Conservation (phyloP, 352 stramenopile genomes). For the Globisporangium recalcitrans region DNA sequence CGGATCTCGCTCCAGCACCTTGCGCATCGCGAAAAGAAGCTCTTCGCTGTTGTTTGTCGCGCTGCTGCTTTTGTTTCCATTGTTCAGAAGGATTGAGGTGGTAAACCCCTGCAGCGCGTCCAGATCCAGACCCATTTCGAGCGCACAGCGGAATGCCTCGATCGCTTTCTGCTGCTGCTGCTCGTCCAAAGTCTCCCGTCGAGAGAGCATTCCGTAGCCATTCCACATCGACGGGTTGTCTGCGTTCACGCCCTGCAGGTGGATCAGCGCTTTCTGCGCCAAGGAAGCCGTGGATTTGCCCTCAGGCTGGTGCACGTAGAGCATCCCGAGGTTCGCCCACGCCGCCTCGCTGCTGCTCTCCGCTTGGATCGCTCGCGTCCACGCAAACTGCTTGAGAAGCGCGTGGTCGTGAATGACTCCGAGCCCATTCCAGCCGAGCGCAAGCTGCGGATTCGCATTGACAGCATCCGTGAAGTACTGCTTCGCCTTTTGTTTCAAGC, state of each 20-base stretch:
- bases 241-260: conserved; percentile 75
- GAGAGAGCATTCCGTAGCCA: conserved; percentile 75
- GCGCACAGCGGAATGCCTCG: conserved; percentile 72
- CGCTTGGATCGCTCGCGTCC: conserved; percentile 57
- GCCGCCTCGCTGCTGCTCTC: conserved; percentile 50
- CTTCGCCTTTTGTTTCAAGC: conserved; percentile 29
- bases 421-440: conserved; percentile 75
- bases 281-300: conserved; percentile 28
- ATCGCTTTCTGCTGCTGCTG: conserved; percentile 44
- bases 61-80: conserved; percentile 12
- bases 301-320: conserved; percentile 57
- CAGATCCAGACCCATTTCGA: conserved; percentile 67
- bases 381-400: conserved; percentile 78
- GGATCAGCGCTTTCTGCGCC: conserved; percentile 74
- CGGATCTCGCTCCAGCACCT: conserved; percentile 76
- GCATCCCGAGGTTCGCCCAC: conserved; percentile 83
- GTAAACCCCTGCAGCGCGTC: conserved; percentile 69
- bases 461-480: conserved; percentile 48
- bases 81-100: conserved; percentile 26
- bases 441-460: conserved; percentile 35
- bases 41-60: conserved; percentile 30
- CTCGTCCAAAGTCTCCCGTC: conserved; percentile 25
- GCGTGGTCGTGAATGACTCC: conserved; percentile 52
- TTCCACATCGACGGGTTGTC: conserved; percentile 86
- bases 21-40: conserved; percentile 69